Conservation (phyloP, 139 green algal genomes). For the Micromonas commoda region DNA sequence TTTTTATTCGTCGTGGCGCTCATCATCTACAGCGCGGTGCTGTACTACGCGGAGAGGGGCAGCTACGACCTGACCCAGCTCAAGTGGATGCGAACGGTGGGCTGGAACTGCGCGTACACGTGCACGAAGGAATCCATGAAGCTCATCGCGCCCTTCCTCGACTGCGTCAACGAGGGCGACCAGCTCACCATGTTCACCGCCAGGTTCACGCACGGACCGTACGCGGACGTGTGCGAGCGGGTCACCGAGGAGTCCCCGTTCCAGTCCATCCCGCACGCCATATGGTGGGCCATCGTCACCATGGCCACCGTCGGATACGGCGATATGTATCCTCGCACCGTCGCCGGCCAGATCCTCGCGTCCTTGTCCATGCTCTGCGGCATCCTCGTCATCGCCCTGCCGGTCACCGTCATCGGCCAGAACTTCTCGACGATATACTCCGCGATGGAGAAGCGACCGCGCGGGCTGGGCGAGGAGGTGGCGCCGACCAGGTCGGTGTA, state of each 20-base stretch:
- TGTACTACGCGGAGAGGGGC: slow-evolving; percentile 44
- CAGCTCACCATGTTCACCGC: background rate
- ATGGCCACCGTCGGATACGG: slow-evolving; percentile 48
- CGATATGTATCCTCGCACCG: slow-evolving; percentile 35
- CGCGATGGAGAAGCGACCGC: background rate
- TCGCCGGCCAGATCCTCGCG: slow-evolving; percentile 34
- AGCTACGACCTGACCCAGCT: slow-evolving; percentile 22
- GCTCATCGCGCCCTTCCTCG: background rate
- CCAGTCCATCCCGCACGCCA: slow-evolving; percentile 31
- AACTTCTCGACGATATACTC: slow-evolving; percentile 32
- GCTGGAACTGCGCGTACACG: background rate
- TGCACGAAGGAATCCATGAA: background rate
- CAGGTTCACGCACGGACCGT: background rate
- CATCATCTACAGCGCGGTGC: slow-evolving; percentile 36
- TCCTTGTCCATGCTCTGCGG: slow-evolving; percentile 30
- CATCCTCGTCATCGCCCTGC: slow-evolving; percentile 41
- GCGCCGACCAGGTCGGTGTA: background rate
- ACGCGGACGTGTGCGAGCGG: background rate
- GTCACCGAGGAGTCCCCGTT: slow-evolving; percentile 26
- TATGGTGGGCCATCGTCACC: slow-evolving; percentile 46
- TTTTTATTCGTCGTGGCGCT: slow-evolving; percentile 37
- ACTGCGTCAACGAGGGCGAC: background rate
- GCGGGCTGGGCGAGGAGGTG: background rate
- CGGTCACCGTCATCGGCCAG: slow-evolving; percentile 42
- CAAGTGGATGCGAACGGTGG: slow-evolving; percentile 8